Evolutionary conservation across 2,329 filamentous ascomycete species (phyloP).

Genomic region (Penicillium psychrosexuale): DNA sequence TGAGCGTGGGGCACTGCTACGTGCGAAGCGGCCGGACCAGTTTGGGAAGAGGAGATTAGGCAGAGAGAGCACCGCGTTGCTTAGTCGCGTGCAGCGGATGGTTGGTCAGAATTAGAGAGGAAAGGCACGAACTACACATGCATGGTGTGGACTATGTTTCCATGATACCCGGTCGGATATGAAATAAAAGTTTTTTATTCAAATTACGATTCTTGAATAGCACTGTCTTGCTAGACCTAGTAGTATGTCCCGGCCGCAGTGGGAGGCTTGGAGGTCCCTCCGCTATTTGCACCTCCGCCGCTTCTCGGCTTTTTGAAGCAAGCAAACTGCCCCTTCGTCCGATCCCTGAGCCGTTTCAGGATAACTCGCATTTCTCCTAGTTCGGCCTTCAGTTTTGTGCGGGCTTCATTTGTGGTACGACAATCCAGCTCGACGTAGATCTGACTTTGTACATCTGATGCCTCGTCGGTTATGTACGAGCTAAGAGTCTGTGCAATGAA

Average conservation of each 20-base stretch:
- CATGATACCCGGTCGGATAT: slow-evolving; percentile 24
- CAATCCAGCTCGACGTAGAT: slow-evolving; percentile 90
- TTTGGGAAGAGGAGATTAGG: slow-evolving; percentile 77
- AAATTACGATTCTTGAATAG: slow-evolving; percentile 6
- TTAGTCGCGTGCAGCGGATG: slow-evolving; percentile 74
- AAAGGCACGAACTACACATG: neutral
- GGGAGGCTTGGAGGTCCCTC: slow-evolving; percentile 23
- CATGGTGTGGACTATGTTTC: slow-evolving; percentile 12
- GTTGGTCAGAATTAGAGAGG: slow-evolving; percentile 47
- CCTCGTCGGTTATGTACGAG: slow-evolving; percentile 81
- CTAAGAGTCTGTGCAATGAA: slow-evolving; percentile 92
- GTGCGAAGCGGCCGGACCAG: slow-evolving; percentile 58
- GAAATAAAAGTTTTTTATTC: slow-evolving; percentile 4
- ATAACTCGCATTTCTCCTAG: slow-evolving; percentile 84
- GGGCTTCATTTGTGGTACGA: slow-evolving; percentile 82
- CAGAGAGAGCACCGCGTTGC: slow-evolving; percentile 71
- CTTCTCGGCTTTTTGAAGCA: slow-evolving; percentile 68
- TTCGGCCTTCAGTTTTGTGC: slow-evolving; percentile 76
- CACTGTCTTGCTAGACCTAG: slow-evolving; percentile 4
- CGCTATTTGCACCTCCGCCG: slow-evolving; percentile 10
- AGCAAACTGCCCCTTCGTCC: slow-evolving; percentile 81
- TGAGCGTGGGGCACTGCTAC: slow-evolving; percentile 64
- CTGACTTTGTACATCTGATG: slow-evolving; percentile 76
- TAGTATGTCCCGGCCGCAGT: slow-evolving; percentile 9
- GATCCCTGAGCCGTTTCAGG: slow-evolving; percentile 77